Base-by-base conservation (phyloP, 371 early-diverging fungal genomes). In the Rhizopus delemar region DNA sequence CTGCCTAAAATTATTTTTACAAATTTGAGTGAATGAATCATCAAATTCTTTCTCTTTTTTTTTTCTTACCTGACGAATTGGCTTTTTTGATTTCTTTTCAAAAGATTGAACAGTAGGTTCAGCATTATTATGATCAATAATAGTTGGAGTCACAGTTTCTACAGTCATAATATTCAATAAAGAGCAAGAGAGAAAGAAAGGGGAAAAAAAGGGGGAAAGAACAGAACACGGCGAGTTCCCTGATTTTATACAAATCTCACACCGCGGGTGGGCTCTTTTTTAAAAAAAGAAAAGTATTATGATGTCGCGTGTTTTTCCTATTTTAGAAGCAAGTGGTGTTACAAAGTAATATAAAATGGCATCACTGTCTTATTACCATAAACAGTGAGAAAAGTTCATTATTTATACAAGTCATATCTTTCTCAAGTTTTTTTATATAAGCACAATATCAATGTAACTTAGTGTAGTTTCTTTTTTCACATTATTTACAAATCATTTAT, bases 41-140 rank as follows among this genome's bases (percentile, higher is more conserved):
- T 28, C 28, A 41, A 1, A 32, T 55, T 8, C 29, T 32, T 34
- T 32, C 8, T 22, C 16, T 48, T 56, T 46, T 9, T 1, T 53
- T 22, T 31, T 41, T 22, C 29, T 54, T 66, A 66, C 66, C 52
- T 66, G 66, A 33, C 66, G 66, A 22, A 66, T 66, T 3, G 46
- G 53, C 51, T 66, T 66, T 45, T 66, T 66, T 5, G 38, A 7
- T 53, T 66, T 66, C 55, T 66, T 66, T 49, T 57, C 57, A 8
- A 22, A 22, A 2, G 43, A 9, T 45, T 64, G 59, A 8, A 16
- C 48, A 46, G 41, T 16, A 36, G 51, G 41, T 28, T 29, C 38
- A 28, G 50, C 28, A 36, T 49, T 34, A 36, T 43, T 33, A 31
- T 49, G n/a, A 35, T 29, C 15, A 33, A 38, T 31, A 29, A 28